Evolutionary conservation across 768 basidiomycete genomes (phyloP), one percentile per base, ranked within the genome.

Genomic region (Hortiboletus campestris): DNA sequence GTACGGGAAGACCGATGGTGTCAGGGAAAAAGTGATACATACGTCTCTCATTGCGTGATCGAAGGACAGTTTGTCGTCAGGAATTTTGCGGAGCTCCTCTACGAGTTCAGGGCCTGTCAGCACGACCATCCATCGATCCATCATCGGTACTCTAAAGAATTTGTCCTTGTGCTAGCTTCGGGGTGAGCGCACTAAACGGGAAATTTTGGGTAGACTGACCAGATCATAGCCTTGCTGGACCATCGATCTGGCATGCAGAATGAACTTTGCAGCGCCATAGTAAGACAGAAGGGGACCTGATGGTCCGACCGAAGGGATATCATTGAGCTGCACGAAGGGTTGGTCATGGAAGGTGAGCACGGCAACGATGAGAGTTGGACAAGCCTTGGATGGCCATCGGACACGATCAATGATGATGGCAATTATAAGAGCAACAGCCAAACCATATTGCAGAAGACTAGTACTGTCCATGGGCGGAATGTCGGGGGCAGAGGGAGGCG

Each of bases 71-170:
- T 73, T 71, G n/a, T 78, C 71, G 46, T 81, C 80, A 6, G 75
- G 70, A n/a, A 76, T 76, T 54, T 67, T 76, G 22, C 80, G 74
- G 17, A 86, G 61, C 40, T 85, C 84, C 7, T 84, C 78, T 13
- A 83, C 66, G 44, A 77, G 68, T 25, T 75, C 56, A 0, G 70
- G 65, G 1, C 79, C 76, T 19, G 72, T 72, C 20, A 78, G 64
- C 8, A 84, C 63, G 20, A 82, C 71, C 14, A 75, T 55, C 82
- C 82, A 84, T 46, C 72, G 67, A 38, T 76, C 69, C 40, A 78
- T 62, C 41, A 69, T 68, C 0, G 80, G 67, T 6, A 83, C 67
- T 63, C 76, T 78, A 67, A 80, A 84, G 22, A 71, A 66, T 39
- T 47, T 65, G 39, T 67, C 66, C 49, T 71, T 73, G 57, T 71